Percentiles rank a stretch among this genome's conserved stretches.
Conservation (phyloP, 768 basidiomycete species). For the Termitomyces sp. region DNA sequence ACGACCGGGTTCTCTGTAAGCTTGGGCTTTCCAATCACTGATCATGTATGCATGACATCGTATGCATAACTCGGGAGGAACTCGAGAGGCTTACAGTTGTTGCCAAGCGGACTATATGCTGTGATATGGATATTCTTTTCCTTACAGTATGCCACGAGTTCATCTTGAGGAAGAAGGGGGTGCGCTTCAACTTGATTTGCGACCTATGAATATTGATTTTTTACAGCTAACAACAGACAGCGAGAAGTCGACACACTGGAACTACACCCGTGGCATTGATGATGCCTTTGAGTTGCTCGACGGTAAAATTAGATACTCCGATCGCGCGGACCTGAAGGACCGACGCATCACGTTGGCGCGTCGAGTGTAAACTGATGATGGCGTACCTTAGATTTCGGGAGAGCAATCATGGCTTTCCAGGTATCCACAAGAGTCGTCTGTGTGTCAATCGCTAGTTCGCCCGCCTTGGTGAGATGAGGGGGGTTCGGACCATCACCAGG, state of each 20-base stretch:
- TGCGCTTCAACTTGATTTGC: slow-evolving; percentile 84
- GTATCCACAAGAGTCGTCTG: slow-evolving; percentile 66
- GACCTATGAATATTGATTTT: slow-evolving; percentile 24
- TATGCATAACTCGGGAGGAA: neutral
- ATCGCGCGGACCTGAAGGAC: slow-evolving; percentile 50
- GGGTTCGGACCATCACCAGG: slow-evolving; percentile 55
- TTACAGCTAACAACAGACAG: neutral
- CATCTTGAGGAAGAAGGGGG: slow-evolving; percentile 71
- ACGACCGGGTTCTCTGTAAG: slow-evolving; percentile 65
- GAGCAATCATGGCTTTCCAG: slow-evolving; percentile 74
- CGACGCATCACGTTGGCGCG: neutral
- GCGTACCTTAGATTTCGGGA: slow-evolving; percentile 64
- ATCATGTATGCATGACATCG: neutral
- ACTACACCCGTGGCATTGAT: slow-evolving; percentile 64
- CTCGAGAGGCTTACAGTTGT: slow-evolving; percentile 52
- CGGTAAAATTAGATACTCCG: slow-evolving; percentile 81
- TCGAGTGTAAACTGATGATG: neutral
- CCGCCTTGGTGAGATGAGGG: slow-evolving; percentile 34
- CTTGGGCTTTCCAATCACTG: slow-evolving; percentile 56
- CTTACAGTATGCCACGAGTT: slow-evolving; percentile 65
- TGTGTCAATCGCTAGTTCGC: slow-evolving; percentile 50
- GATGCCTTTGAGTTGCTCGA: slow-evolving; percentile 59
- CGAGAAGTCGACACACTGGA: slow-evolving; percentile 40
- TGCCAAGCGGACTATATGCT: slow-evolving; percentile 69
- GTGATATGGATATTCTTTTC: slow-evolving; percentile 64